A percentile compares a stretch with the other conserved stretches of the same genome.
Conservation (phyloP, 2,329 filamentous ascomycete species). For the Ceratocystiopsis sp. region DNA sequence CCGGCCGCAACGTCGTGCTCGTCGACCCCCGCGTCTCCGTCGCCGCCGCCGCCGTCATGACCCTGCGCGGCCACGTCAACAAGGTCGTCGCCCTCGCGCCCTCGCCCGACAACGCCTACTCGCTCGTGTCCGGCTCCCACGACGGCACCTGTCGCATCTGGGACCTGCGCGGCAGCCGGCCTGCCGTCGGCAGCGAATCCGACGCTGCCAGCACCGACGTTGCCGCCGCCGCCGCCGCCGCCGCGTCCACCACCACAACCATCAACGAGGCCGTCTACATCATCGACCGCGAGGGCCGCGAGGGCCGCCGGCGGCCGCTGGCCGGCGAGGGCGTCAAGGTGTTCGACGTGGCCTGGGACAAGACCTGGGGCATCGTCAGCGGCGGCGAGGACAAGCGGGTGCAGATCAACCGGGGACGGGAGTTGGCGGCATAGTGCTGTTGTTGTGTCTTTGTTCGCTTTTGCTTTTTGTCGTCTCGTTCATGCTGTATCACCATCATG, state of each 20-base stretch:
- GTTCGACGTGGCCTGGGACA: conserved; percentile 75
- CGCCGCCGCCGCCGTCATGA: conserved; percentile 65
- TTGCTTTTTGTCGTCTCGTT: no score
- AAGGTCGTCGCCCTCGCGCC: conserved; percentile 35
- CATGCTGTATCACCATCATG: no score
- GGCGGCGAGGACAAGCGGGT: conserved; percentile 87
- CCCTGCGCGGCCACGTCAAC: conserved; percentile 79
- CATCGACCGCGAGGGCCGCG: conserved; percentile 52
- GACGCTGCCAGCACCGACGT: conserved; percentile 27
- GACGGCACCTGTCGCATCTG: conserved; percentile 88
- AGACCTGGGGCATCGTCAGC: conserved; percentile 73
- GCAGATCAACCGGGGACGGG: conserved; percentile 66
- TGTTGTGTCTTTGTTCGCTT: no score
- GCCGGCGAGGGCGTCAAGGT: conserved; percentile 82
- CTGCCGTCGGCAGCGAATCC: conserved; percentile 6
- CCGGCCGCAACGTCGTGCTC: conserved; percentile 76
- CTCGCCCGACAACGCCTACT: conserved; percentile 52
- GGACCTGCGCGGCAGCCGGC: conserved; percentile 64
- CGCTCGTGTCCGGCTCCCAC: conserved; percentile 77
- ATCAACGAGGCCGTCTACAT: conserved; percentile 58
- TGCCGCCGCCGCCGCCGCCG: conserved; percentile 32
- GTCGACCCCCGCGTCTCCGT: conserved; percentile 75
- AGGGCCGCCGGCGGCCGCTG: conserved; percentile 44
- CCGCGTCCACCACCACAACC: conserved; percentile 21
- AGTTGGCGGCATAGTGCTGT: conserved; percentile 19